A percentile compares a stretch with the other conserved stretches of the same genome.
Evolutionary conservation across 108 stramenopile genomes (phyloP).

Genomic region (Conticribra weissflogii): DNA sequence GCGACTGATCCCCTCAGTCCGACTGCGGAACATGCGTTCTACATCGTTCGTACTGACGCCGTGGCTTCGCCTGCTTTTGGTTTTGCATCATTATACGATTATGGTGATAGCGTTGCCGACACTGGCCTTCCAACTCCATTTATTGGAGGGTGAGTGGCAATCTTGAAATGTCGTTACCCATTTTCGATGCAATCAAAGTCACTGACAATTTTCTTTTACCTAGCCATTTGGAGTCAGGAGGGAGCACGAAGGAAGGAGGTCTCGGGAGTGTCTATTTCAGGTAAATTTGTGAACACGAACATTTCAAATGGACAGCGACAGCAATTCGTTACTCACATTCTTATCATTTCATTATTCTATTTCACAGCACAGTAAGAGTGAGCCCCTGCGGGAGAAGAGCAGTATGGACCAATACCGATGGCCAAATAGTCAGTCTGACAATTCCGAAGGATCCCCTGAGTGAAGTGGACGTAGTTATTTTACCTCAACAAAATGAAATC

Average conservation of each 20-base stretch:
- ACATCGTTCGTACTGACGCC: conserved; percentile 57
- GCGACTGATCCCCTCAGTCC: conserved; percentile 71
- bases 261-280: conserved; percentile 59
- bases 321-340: background rate
- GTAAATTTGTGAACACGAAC: background rate
- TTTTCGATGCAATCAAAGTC: too few relatives aligned
- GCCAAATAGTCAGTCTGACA: conserved; percentile 63
- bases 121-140: conserved; percentile 66
- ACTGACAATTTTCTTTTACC: too few relatives aligned
- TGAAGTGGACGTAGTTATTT: conserved; percentile 20
- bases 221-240: conserved; percentile 56
- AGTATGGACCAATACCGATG: conserved; percentile 71
- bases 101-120: conserved; percentile 20
- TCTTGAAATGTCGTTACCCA: background rate
- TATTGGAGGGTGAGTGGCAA: conserved; percentile 44
- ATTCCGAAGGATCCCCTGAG: conserved; percentile 50
- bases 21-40: conserved; percentile 79
- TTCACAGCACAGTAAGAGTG: conserved; percentile 36
- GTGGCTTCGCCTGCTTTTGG: conserved; percentile 46
- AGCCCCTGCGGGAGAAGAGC: conserved; percentile 74
- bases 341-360: background rate
- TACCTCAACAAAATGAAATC: conserved; percentile 63
- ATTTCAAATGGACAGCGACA: too few relatives aligned
- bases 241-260: conserved; percentile 60
- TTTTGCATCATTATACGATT: conserved; percentile 12